Base-by-base conservation (phyloP, 176 grass and related monocot species). In the Eleusine coracana region DNA sequence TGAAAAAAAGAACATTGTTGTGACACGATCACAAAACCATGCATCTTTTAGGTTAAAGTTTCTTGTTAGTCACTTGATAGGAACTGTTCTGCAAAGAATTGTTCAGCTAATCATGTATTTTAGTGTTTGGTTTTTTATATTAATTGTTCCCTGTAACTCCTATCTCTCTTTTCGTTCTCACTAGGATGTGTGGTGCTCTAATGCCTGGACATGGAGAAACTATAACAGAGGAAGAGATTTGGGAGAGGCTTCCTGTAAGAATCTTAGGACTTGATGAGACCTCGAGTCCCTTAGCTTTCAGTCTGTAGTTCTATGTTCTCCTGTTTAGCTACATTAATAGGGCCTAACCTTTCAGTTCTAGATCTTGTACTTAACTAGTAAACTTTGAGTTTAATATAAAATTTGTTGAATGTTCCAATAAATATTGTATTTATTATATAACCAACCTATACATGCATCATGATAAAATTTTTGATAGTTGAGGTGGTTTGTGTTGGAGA, bases 241-340 rank as follows among this genome's bases (percentile, higher is more conserved):
- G 85, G 85, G 90, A 94, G 75, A 94, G 85, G 75, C 89, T 94
- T 88, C 92, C 87, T 83, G 89, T 94, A 90, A 90, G 87, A 87
- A 72, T 70, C 37, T 59, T 59, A 66, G 62, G 52, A 85, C 17
- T 70, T 31, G 27, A 80, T 70, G 54, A 39, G 37, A 59, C 45
- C 12, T 82, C 21, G 50, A 50, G 62, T 44, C 70, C 71, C 34
- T 49, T 51, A 80, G 54, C 15, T 56, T 81, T 64, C 44, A 20
- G 20, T 65, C 21, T 56, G 5, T 55, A 21, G 64, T 84, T 42
- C 17, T 62, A 42, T 73, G 6, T 38, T 66, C 14, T 48, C 21
- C 28, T n/a, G 45, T 48, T 18, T 69, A 59, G 73, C 45, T 20
- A 7, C 46, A 87, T 61, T 4, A 75, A 27, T 29, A 59, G 6